These are phyloP conservation scores for Populus hybrid DNA, from an alignment of 441 rosid species.

Conservation along the genomic window DNA sequence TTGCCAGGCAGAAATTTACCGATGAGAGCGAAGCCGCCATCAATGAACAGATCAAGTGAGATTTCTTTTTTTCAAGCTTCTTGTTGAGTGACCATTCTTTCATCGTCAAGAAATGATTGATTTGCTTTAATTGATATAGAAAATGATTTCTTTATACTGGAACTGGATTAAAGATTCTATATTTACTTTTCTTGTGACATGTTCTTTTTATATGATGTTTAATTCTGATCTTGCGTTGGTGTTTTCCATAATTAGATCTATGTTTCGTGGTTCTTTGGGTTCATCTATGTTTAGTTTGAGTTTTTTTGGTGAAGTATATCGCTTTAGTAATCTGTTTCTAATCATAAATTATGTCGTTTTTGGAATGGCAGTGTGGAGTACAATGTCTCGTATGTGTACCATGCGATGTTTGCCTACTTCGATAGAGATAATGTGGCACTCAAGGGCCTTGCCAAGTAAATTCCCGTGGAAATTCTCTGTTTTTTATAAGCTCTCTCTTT, in stretches of 20 bases:
- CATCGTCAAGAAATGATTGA: not conserved
- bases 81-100: not conserved
- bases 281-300: not conserved
- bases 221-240: not conserved
- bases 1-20: slow-evolving; percentile 41
- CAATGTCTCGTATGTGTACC: slow-evolving; percentile 87
- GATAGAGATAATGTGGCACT: slow-evolving; percentile 92
- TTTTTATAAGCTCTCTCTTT: not conserved
- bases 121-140: not conserved
- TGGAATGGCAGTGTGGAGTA: slow-evolving; percentile 75
- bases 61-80: not conserved
- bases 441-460: slow-evolving; percentile 89
- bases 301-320: not conserved
- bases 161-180: not conserved
- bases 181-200: not conserved
- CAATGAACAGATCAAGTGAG: slow-evolving; percentile 65
- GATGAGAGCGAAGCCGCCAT: slow-evolving; percentile 47
- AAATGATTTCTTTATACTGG: not conserved
- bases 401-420: slow-evolving; percentile 84
- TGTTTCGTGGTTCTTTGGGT: not conserved
- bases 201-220: not conserved
- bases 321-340: not conserved
- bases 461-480: not conserved
- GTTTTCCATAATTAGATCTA: not conserved
- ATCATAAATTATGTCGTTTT: not conserved